Evolutionary conservation across 805 yeast species (phyloP), one percentile per base, ranked within the genome.

Genomic region (Metschnikowia borealis): DNA sequence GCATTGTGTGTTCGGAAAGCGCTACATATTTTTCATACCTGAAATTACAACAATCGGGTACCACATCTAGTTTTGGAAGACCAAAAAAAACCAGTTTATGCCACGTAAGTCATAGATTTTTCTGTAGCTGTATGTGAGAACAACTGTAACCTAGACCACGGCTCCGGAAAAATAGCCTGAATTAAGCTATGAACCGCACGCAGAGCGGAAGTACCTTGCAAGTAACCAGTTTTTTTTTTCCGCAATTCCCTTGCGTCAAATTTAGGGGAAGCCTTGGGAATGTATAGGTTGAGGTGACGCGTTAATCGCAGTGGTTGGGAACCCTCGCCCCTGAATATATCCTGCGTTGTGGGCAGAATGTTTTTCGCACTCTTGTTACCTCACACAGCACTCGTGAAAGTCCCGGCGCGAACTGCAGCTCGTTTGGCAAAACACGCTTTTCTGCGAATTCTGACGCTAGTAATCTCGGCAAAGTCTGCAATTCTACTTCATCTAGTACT

Each of bases 391-490:
- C 31, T n/a, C 38, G 29, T 42, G 34, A 42, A 42, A 42, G 38
- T 21, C 32, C 31, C 45, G 45, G 45, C 45, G 45, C 45, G 45
- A 34, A 42, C 38, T 42, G 45, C 38, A 20, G 31, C 38, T 29
- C 45, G 20, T 42, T 33, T 42, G 45, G 38, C 38, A 14, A 33
- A 42, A 42, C 45, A 42, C 45, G 45, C 45, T 32, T 42, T 42
- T 42, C 45, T 42, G 45, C 45, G 45, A 42, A 42, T 42, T 42
- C 38, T 32, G 45, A 33, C 29, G 15, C 31, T 42, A 33, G 45
- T 42, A 37, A 42, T 42, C 38, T 33, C 45, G 45, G 45, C 45
- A 42, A 42, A 42, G 38, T 42, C 29, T 42, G 45, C 45, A 33
- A 32, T 21, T 15, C 38, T 21, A 20, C 38, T 33, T 29, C 35